phyloP scores from a whole-genome alignment of 441 rosid genomes.

The Populus tomentosa region DNA sequence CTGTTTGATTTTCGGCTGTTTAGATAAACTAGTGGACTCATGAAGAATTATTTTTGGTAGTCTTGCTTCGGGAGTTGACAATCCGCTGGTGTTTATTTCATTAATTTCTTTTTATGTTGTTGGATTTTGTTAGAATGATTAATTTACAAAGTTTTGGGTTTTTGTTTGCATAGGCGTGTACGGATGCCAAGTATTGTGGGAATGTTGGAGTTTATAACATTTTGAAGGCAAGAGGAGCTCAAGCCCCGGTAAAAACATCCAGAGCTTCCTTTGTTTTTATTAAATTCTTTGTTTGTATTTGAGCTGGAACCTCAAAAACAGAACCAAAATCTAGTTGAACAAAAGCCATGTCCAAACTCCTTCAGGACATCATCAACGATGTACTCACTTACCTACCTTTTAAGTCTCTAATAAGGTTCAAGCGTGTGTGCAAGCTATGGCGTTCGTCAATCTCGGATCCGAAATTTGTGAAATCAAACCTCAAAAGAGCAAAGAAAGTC shows the following conservation, averaged over 20 bases:
- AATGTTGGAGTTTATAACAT: background rate
- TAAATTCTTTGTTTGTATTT: background rate
- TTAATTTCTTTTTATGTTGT: background rate
- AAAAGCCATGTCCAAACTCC: too few relatives aligned
- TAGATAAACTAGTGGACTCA: background rate
- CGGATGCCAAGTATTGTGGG: background rate
- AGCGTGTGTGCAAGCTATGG: constrained; percentile 28
- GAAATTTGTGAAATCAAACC: constrained; percentile 1
- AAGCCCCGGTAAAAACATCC: background rate
- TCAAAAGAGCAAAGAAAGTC: background rate
- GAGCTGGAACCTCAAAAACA: background rate
- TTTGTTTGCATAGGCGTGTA: background rate
- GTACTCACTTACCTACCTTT: background rate
- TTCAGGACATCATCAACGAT: background rate
- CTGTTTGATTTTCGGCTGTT: background rate
- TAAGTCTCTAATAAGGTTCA: background rate
- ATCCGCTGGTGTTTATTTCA: background rate
- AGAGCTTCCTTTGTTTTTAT: background rate
- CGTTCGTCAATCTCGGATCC: constrained; percentile 26
- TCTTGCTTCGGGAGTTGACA: background rate
- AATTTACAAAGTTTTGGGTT: background rate
- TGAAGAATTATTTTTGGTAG: background rate
- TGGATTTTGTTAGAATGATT: background rate
- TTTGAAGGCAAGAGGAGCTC: background rate
- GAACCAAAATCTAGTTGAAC: background rate